Evolutionary conservation across 768 basidiomycete genomes (phyloP).

Genomic region (Lactifluus volemus): DNA sequence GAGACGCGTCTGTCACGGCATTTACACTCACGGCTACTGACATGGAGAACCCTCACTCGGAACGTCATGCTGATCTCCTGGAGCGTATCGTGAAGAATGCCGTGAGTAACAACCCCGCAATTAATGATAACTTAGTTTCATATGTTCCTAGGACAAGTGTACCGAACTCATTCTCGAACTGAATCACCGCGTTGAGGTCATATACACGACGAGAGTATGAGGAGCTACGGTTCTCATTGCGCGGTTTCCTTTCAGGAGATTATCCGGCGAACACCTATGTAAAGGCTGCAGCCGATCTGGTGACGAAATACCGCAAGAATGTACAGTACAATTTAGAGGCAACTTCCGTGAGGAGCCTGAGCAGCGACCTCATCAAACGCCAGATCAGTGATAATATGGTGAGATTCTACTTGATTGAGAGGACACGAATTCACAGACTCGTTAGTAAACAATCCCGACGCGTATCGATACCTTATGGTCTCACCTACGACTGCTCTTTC

Average conservation of each 20-base stretch:
- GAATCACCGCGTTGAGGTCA: slow-evolving; percentile 79
- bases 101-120: slow-evolving; percentile 30
- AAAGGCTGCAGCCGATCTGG: slow-evolving; percentile 73
- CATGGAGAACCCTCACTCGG: slow-evolving; percentile 96
- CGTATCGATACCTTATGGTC: background rate
- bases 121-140: background rate
- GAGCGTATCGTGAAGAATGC: slow-evolving; percentile 89
- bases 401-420: background rate
- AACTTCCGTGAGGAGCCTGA: slow-evolving; percentile 28
- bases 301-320: slow-evolving; percentile 85
- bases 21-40: background rate
- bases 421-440: background rate
- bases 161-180: slow-evolving; percentile 85
- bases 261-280: slow-evolving; percentile 63
- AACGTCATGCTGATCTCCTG: slow-evolving; percentile 82
- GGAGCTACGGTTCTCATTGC: background rate
- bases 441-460: background rate
- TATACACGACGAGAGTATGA: background rate
- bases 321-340: slow-evolving; percentile 87
- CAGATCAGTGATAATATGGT: background rate
- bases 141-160: slow-evolving; percentile 64
- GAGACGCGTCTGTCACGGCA: too few relatives aligned
- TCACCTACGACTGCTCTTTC: background rate
- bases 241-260: slow-evolving; percentile 48
- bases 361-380: slow-evolving; percentile 20